Base-by-base conservation (phyloP, 176 grass and related monocot species). In the Tillandsia fasciculata region DNA sequence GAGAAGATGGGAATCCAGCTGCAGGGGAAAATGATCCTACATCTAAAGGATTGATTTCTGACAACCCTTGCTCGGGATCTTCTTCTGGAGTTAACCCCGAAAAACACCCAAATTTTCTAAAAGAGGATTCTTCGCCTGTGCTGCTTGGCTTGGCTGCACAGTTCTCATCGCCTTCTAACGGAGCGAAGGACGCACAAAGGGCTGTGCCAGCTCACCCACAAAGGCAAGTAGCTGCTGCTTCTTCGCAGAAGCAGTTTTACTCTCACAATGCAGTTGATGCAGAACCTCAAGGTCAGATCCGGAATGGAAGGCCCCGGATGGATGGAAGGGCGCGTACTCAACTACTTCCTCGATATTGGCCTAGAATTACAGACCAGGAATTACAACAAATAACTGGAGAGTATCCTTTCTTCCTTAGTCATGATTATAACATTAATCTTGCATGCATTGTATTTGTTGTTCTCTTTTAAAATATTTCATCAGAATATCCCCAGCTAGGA, bases 341-440 rank as follows among this genome's bases (percentile, higher is more conserved):
- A 26, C 84, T 99, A 72, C 87, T 99, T 76, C 87, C 95, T 14
- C 95, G 95, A 56, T 88, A 99, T 82, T 90, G 95, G 95, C 95
- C 95, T 50, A 99, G 95, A 83, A 91, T 87, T 88, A 90, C 95
- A 50, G 90, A 90, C 73, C 87, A 99, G 84, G 95, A 99, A 70
- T 70, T 99, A 75, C 95, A 94, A n/a, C 80, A 91, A 73, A 80
- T 99, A 74, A 87, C 85, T 33, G 87, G 80, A 77, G 85, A 94
- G 95, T 99, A 99, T 99, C 95, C 95, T 80, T 85, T 67, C 7
- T 47, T 52, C 24, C 51, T 17, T 3, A 11, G 58, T 23, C 64
- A 23, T 50, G 67, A 12, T 12, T 78, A 50, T 78, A 15, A 61
- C 22, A 61, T 2, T 61, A 61, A 61, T 61, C 22, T n/a, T 20